A percentile compares a stretch with the other conserved stretches of the same genome.
These are phyloP conservation scores for Violaceomyces palustris DNA, from an alignment of 1,284 basidiomycete species.

Conservation along the genomic window DNA sequence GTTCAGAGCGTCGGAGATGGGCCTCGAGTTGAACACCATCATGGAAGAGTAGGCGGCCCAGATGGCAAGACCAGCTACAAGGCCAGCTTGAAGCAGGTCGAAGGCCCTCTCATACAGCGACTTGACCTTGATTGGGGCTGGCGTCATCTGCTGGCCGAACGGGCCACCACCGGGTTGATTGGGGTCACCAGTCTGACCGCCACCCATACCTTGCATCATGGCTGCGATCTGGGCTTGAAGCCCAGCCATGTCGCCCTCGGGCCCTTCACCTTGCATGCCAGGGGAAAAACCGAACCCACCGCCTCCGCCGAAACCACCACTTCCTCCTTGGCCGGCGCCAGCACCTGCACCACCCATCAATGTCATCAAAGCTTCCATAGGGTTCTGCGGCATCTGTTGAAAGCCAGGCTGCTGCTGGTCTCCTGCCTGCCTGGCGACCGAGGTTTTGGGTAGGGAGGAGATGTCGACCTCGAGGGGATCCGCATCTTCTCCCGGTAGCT, in stretches of 20 bases:
- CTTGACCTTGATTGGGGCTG: constrained; percentile 6
- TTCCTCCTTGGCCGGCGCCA: neutral
- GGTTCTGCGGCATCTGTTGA: constrained; percentile 6
- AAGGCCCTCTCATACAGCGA: constrained; percentile 14
- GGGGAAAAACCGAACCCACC: neutral
- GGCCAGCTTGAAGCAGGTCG: constrained; percentile 17
- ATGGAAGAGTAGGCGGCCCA: constrained; percentile 20
- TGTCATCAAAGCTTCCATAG: constrained; percentile 29
- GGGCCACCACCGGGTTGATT: constrained; percentile 1
- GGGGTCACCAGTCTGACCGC: constrained; percentile 5
- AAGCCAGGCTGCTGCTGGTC: neutral
- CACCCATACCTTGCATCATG: constrained; percentile 20
- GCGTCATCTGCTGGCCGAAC: neutral
- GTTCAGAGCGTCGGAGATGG: constrained; percentile 3
- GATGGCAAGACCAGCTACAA: constrained; percentile 15
- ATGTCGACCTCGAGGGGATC: constrained; percentile 41
- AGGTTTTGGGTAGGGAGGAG: constrained; percentile 9
- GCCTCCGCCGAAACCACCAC: constrained; percentile 6
- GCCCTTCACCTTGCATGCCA: neutral
- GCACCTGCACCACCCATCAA: constrained; percentile 24
- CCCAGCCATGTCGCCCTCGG: constrained; percentile 11
- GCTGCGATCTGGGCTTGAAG: constrained; percentile 25
- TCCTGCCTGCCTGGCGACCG: neutral
- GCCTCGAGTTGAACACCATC: constrained; percentile 19
- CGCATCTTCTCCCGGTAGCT: constrained; percentile 16